These are phyloP conservation scores for Corymbia citriodora DNA, from an alignment of 441 rosid genomes.

Conservation along the genomic window DNA sequence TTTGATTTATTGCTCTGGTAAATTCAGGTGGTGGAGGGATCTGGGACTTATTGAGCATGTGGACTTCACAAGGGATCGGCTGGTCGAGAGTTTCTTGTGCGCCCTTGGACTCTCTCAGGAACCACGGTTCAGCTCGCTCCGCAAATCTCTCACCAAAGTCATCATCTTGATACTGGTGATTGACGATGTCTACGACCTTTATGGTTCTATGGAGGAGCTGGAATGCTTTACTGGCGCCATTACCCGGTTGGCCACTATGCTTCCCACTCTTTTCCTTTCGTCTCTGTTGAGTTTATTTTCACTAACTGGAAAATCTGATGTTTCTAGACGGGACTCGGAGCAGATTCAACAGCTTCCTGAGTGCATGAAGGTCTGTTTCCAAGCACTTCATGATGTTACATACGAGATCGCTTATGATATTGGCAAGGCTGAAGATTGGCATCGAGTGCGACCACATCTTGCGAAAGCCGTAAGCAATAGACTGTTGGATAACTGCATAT, in stretches of 20 bases:
- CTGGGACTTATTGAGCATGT: constrained; percentile 24
- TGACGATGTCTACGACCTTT: constrained; percentile 45
- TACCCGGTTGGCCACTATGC: constrained; percentile 5
- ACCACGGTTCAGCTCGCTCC: constrained; percentile 19
- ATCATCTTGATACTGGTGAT: constrained; percentile 23
- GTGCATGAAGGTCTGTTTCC: constrained; percentile 35
- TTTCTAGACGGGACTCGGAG: constrained; percentile 26
- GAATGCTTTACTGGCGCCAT: constrained; percentile 33
- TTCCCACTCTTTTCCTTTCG: neutral
- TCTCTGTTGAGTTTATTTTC: neutral
- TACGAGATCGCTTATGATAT: constrained; percentile 28
- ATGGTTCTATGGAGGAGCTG: constrained; percentile 41
- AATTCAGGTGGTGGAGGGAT: constrained; percentile 43
- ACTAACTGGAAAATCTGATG: neutral
- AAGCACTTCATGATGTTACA: constrained; percentile 15
- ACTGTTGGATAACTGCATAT: neutral
- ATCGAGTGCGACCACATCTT: constrained; percentile 9
- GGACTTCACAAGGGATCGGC: constrained; percentile 36
- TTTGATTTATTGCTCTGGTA: neutral
- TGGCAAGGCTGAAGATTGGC: constrained; percentile 14
- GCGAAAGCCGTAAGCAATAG: constrained; percentile 24
- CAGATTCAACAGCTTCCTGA: constrained; percentile 25
- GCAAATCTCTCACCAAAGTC: constrained; percentile 35
- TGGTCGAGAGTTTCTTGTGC: constrained; percentile 43
- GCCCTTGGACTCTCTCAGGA: constrained; percentile 27